A percentile compares a stretch with the other conserved stretches of the same genome.
Conservation (phyloP, 169 alveolate species). For the Cardiosporidium cionae region DNA sequence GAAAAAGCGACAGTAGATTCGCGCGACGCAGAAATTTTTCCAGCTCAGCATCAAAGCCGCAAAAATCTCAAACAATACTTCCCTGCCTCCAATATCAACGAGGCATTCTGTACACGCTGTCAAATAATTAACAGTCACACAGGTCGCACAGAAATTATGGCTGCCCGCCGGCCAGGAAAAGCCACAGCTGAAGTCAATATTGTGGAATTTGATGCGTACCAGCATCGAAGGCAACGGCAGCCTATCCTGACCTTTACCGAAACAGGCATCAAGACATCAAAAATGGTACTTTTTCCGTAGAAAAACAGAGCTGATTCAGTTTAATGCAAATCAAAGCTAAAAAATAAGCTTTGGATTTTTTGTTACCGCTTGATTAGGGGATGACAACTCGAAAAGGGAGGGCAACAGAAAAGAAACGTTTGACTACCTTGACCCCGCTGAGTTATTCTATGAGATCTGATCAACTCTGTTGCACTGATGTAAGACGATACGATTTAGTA, state of each 20-base stretch:
- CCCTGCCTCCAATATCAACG: slow-evolving; percentile 11
- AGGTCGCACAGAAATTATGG: slow-evolving; percentile 38
- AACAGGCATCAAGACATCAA: background rate
- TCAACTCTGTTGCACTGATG: background rate
- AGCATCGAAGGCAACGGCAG: slow-evolving; percentile 9
- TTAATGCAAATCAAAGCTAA: too few species aligned
- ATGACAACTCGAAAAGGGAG: background rate
- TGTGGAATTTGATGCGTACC: slow-evolving; percentile 23
- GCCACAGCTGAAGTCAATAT: slow-evolving; percentile 23
- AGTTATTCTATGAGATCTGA: background rate
- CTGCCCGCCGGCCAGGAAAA: slow-evolving; percentile 32
- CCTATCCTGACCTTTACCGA: background rate
- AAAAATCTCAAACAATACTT: slow-evolving; percentile 11
- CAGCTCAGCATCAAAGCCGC: background rate
- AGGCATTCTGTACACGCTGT: slow-evolving; percentile 26
- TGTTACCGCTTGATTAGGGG: background rate
- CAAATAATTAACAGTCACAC: slow-evolving; percentile 16
- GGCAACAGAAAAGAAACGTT: background rate
- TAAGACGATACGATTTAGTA: too few species aligned
- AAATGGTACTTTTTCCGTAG: background rate
- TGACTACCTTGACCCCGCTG: background rate
- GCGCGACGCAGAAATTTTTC: background rate
- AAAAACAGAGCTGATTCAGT: too few species aligned
- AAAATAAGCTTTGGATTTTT: too few species aligned
- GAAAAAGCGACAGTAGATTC: background rate